Conservation (phyloP, 1,284 basidiomycete genomes). For the Puccinia triticina region DNA sequence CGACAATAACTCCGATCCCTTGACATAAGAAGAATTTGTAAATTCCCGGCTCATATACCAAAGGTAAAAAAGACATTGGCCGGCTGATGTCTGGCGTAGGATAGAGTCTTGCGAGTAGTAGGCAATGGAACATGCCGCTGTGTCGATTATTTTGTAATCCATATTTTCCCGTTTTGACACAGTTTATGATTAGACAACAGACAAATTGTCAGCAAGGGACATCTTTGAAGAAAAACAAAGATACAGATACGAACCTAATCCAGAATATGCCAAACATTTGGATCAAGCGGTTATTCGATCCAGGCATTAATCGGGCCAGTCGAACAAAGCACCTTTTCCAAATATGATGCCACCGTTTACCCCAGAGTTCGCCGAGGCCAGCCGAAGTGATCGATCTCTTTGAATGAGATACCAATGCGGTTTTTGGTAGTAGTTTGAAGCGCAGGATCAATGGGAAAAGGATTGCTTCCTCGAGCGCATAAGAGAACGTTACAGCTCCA, state of each 20-base stretch:
- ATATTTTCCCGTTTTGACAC: background rate
- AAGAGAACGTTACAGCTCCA: constrained; percentile 32
- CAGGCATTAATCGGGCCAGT: constrained; percentile 22
- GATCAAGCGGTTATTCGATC: constrained; percentile 1
- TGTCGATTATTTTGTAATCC: background rate
- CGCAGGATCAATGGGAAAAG: constrained; percentile 31
- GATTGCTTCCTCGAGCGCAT: constrained; percentile 38
- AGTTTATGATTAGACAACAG: background rate
- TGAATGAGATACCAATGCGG: constrained; percentile 31
- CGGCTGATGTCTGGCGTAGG: constrained; percentile 17
- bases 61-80: constrained; percentile 19
- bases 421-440: constrained; percentile 31
- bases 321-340: constrained; percentile 36
- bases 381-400: constrained; percentile 31
- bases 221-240: background rate
- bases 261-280: constrained; percentile 31
- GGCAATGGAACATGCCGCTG: constrained; percentile 32
- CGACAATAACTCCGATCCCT: constrained; percentile 23
- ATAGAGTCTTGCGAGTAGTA: constrained; percentile 28
- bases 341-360: constrained; percentile 46
- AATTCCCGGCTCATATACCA: constrained; percentile 41
- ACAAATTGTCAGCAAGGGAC: too few species aligned
- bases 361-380: constrained; percentile 34
- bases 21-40: constrained; percentile 41
- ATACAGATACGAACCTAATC: constrained; percentile 12